Evolutionary conservation across 148 eudicot species (phyloP), one percentile per base, ranked within the genome.

Genomic region (Hydrangea macrophylla): DNA sequence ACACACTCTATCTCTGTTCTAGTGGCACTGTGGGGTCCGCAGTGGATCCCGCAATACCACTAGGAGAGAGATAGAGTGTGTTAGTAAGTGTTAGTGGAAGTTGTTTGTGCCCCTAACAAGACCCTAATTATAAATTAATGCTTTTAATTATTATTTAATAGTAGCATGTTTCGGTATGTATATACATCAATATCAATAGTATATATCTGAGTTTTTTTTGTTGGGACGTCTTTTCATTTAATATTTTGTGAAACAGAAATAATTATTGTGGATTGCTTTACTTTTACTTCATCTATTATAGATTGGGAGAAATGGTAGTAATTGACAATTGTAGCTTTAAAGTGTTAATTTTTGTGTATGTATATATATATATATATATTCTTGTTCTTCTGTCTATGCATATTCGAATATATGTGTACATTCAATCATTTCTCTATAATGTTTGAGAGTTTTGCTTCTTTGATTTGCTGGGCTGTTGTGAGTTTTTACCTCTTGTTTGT

Each of bases 281-380:
- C 30, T 53, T 66, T 26, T 66, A 23, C 60, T 66, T 26, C 25
- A 20, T 66, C 30, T 66, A 53, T 25, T 54, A 23, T 28, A 66
- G n/a, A 35, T 27, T 45, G 60, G 69, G 31, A 22, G 68, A 23
- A 30, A 48, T 64, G 68, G 58, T 48, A 57, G 58, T 48, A 27
- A 48, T 61, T 63, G 35, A 24, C 25, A 25, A 37, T 39, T 60
- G 15, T n/a, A n/a, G n/a, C n/a, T n/a, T n/a, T n/a, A n/a, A n/a
- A n/a, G n/a, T n/a, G n/a, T n/a, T n/a, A 30, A 4, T 23, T 1
- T 31, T 35, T n/a, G 22, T 31, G 1, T 63, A 2, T 62, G 5
- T 17, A 26, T 42, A 23, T 18, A 7, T 42, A n/a, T 31, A 0
- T 63, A 2, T 62, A 1, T 17, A 26, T 42, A 23, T 18, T 2